These are phyloP conservation scores for Exserohilum rostratum DNA, from an alignment of 2,329 filamentous ascomycete species.

Conservation along the genomic window DNA sequence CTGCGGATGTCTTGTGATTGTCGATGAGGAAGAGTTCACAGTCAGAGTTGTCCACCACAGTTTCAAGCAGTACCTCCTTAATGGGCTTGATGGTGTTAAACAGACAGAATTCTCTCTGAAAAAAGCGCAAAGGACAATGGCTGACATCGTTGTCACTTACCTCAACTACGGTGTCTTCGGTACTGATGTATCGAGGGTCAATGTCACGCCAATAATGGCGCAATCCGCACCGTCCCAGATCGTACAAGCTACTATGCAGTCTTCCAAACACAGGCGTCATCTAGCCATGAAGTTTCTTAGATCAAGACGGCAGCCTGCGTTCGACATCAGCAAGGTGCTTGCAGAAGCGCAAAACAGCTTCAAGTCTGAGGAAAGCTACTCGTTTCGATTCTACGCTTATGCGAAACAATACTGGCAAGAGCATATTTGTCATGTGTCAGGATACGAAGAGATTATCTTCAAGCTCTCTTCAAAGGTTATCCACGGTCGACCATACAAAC, in stretches of 20 bases:
- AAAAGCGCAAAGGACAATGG: slow-evolving; percentile 17
- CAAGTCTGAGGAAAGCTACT: background rate
- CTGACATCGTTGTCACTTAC: slow-evolving; percentile 30
- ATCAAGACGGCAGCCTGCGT: slow-evolving; percentile 12
- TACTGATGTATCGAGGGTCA: slow-evolving; percentile 18
- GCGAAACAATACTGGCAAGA: slow-evolving; percentile 21
- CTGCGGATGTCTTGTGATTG: slow-evolving; percentile 30
- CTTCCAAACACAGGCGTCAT: slow-evolving; percentile 4
- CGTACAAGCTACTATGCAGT: slow-evolving; percentile 10
- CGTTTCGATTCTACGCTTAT: slow-evolving; percentile 19
- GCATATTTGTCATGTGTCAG: slow-evolving; percentile 15
- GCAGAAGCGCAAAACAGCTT: slow-evolving; percentile 5
- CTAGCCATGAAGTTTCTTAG: slow-evolving; percentile 18
- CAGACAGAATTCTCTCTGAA: background rate
- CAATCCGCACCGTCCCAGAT: slow-evolving; percentile 13
- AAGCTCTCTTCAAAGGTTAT: slow-evolving; percentile 7
- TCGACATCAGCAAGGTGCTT: slow-evolving; percentile 20
- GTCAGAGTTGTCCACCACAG: slow-evolving; percentile 30
- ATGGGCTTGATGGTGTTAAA: background rate
- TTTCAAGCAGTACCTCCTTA: slow-evolving; percentile 25
- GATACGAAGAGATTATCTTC: slow-evolving; percentile 6
- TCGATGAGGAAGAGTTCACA: slow-evolving; percentile 34
- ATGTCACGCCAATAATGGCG: slow-evolving; percentile 3
- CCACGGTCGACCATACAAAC: background rate
- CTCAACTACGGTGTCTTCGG: slow-evolving; percentile 28